Percentiles rank a stretch among this genome's conserved stretches.
Conservation (phyloP, 164 flowering plant genomes). For the Magnolia changhungtana region DNA sequence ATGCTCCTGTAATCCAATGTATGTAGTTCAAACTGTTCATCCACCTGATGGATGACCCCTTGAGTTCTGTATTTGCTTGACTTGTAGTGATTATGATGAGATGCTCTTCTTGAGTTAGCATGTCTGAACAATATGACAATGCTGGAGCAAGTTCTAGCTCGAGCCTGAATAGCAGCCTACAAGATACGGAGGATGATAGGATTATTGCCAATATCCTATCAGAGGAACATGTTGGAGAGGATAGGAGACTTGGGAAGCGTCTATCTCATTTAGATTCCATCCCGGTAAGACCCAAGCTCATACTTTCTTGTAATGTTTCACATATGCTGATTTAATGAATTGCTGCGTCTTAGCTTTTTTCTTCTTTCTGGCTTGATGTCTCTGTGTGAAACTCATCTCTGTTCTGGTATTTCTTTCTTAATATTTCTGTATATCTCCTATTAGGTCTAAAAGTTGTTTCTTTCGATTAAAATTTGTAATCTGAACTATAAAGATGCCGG, state of each 20-base stretch:
- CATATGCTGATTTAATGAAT: not conserved
- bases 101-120: constrained; percentile 21
- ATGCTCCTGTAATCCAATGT: too few species aligned
- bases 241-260: constrained; percentile 29
- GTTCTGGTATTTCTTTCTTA: not conserved
- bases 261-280: constrained; percentile 38
- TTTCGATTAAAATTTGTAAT: too few species aligned
- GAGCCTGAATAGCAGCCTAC: constrained; percentile 27
- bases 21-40: too few species aligned
- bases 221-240: constrained; percentile 17
- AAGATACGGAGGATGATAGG: constrained; percentile 30
- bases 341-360: not conserved
- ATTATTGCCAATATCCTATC: constrained; percentile 26
- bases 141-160: constrained; percentile 34
- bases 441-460: not conserved
- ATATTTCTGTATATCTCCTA: not conserved
- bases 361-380: not conserved
- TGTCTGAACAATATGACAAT: constrained; percentile 38
- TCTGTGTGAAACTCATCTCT: not conserved
- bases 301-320: not conserved
- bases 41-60: not conserved
- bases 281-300: constrained; percentile 24
- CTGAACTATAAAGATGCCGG: not conserved
- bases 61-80: not conserved
- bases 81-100: constrained; percentile 10